Percentiles rank a stretch among this genome's conserved stretches.
Conservation (phyloP, 1,284 basidiomycete genomes). For the Chiua sp. region DNA sequence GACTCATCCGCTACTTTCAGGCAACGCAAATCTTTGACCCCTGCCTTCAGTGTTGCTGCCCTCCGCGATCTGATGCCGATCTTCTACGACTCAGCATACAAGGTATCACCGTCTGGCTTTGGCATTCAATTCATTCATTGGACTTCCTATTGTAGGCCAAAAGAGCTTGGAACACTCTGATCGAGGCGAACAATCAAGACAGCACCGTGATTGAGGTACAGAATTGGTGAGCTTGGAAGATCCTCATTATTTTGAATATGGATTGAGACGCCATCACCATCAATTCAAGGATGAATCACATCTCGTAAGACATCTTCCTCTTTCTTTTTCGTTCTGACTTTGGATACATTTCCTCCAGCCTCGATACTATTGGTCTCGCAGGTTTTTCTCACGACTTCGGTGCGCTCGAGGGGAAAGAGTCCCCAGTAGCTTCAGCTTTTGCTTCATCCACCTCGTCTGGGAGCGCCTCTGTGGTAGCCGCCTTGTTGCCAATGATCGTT, state of each 20-base stretch:
- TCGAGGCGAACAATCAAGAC: slow-evolving; percentile 42
- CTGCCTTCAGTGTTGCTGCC: slow-evolving; percentile 12
- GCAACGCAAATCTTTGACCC: slow-evolving; percentile 39
- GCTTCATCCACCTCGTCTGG: slow-evolving; percentile 32
- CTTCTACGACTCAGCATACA: slow-evolving; percentile 49
- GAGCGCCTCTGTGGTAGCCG: slow-evolving; percentile 29
- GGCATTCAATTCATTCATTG: background rate
- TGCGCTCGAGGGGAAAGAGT: slow-evolving; percentile 45
- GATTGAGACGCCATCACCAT: background rate
- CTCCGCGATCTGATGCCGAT: slow-evolving; percentile 20
- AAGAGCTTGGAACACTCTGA: slow-evolving; percentile 53
- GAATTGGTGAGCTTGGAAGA: slow-evolving; percentile 16
- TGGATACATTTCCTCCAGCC: slow-evolving; percentile 33
- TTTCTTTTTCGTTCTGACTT: background rate
- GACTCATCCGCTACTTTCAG: slow-evolving; percentile 24
- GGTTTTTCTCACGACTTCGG: slow-evolving; percentile 51
- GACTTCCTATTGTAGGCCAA: slow-evolving; percentile 38
- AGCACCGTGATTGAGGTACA: slow-evolving; percentile 56
- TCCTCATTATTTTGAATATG: no score
- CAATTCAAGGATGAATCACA: slow-evolving; percentile 52
- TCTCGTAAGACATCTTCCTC: slow-evolving; percentile 43
- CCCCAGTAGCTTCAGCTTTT: slow-evolving; percentile 50
- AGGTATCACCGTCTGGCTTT: slow-evolving; percentile 29
- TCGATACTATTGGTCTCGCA: slow-evolving; percentile 44
- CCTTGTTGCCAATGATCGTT: slow-evolving; percentile 45